Evolutionary conservation across 257 asterid genomes (phyloP), one percentile per base, ranked within the genome.

Genomic region (Rehmannia glutinosa): DNA sequence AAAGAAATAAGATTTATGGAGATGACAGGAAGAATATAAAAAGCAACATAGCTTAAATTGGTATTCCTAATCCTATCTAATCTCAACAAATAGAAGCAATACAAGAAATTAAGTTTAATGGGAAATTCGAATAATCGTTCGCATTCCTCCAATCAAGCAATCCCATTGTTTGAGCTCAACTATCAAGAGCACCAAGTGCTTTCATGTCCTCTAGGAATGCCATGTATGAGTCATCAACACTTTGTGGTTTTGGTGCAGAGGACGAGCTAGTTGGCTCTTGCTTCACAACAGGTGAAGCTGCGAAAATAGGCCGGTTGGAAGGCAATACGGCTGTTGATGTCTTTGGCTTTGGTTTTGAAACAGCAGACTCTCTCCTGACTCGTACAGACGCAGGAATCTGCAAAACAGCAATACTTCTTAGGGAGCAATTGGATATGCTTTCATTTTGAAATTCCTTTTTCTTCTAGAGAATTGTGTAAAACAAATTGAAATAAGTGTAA

Each of bases 171-270:
- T 35, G 54, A 64, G 56, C 64, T 80, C 66, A 80, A 50, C 83
- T 61, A 65, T 84, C 92, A 36, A 89, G 89, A 24, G 96, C 96
- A 33, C 96, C 95, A 12, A 87, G 85, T 15, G 84, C 88, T 70
- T 87, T 89, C 97, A 89, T 89, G 75, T 89, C 97, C 87, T 89
- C 91, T 71, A 89, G 73, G 75, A 89, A 89, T 5, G 95, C 97
- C 73, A 62, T 77, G 71, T 89, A 89, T 0, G 95, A 89, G 73
- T 89, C 97, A 54, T 89, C 97, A 17, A 87, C 82, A 59, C 97
- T 89, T 62, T 69, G 86, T 38, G 87, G 87, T 41, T 83, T 87
- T 15, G 79, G 75, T 10, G 79, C 79, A 41, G 87, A 50, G 24
- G 81, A 71, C 25, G 83, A 39, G 30, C 72, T 64, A 21, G 70